Base-by-base conservation (phyloP, 2,329 filamentous ascomycete species). In the Colletotrichum liriopes region DNA sequence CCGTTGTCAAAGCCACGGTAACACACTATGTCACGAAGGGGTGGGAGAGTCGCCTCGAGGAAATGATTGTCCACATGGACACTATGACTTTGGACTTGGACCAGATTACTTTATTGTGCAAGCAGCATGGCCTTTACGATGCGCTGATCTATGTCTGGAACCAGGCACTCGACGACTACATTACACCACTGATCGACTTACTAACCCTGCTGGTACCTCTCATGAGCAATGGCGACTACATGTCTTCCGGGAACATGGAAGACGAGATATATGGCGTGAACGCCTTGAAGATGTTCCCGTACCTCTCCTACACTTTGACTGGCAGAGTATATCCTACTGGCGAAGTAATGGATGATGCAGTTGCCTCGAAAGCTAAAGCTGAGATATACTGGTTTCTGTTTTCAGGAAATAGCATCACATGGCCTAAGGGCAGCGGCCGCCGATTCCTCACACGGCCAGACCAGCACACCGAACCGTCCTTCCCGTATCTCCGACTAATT, bases 91-190 rank as follows among this genome's bases (percentile, higher is more conserved):
- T 99, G 79, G 97, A 99, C 79, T 91, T 99, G 76, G 96, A 99
- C 79, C 94, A 98, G 81, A 91, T 97, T 70, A 98, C 96, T 0
- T 89, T 89, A 16, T 86, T 99, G 32, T 99, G 96, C 87, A 97
- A 96, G 81, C 93, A 96, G 79, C 92, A 98, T 80, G 91, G 93
- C 75, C 88, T 99, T 5, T 99, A 98, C 79, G 97, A 99, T 82
- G 97, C 96, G 2, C 89, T 98, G 68, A 95, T 97, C 54, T 98
- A 98, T 80, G 93, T 99, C 67, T 99, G 96, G 96, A 98, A 97
- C 73, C 93, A 94, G 81, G 95, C 94, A 3, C 85, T 99, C 37
- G 86, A 87, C 73, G 97, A 99, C 81, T 98, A 97, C 77, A 92
- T 98, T 73, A 97, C 95, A 1, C 96, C 96, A 1, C 86, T 98